These are phyloP conservation scores for Corylus avellana DNA, from an alignment of 306 rosid species.

Conservation along the genomic window DNA sequence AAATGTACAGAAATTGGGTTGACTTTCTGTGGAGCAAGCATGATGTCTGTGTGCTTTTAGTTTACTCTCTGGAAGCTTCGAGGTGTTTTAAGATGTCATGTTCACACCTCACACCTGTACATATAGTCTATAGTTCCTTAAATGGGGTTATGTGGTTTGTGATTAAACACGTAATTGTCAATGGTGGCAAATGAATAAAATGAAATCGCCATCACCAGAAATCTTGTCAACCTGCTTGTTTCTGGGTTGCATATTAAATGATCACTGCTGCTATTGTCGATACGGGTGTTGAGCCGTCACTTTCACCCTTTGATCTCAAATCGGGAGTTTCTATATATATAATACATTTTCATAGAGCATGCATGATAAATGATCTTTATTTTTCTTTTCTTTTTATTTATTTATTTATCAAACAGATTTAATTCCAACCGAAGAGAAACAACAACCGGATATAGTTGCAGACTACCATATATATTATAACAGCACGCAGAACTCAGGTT, in stretches of 20 bases:
- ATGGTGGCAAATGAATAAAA: background rate
- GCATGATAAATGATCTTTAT: background rate
- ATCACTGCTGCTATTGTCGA: background rate
- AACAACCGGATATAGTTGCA: too few relatives aligned
- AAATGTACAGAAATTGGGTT: too few relatives aligned
- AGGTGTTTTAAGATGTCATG: background rate
- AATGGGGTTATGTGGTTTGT: background rate
- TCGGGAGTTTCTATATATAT: background rate
- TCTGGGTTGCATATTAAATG: constrained; percentile 11
- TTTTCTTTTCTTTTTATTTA: background rate
- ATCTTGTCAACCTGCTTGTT: constrained; percentile 23
- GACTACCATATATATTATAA: too few relatives aligned
- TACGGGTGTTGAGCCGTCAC: background rate
- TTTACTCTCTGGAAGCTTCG: background rate
- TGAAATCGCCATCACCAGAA: constrained; percentile 26
- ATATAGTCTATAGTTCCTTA: background rate
- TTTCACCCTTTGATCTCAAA: background rate
- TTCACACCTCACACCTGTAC: background rate
- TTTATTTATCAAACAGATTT: too few relatives aligned
- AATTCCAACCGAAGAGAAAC: too few relatives aligned
- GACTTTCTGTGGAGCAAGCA: too few relatives aligned
- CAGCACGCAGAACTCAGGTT: too few relatives aligned
- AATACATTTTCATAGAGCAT: background rate
- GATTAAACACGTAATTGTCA: background rate
- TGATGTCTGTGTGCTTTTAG: too few relatives aligned